A percentile compares a stretch with the other conserved stretches of the same genome.
phyloP scores from a whole-genome alignment of 345 rosid species.

The Raphanus raphanistrum region DNA sequence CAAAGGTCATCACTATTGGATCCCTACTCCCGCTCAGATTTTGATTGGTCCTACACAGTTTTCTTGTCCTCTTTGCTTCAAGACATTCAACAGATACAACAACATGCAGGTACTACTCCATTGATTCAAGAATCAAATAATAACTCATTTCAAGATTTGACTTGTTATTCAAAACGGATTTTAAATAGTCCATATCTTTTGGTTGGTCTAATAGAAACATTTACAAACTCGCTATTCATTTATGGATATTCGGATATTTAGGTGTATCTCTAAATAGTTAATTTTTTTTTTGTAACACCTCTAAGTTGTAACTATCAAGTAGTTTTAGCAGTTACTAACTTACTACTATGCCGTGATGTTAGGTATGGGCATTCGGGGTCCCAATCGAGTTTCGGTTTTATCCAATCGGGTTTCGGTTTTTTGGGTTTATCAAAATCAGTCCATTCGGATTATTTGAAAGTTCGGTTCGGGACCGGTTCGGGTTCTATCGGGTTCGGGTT shows the following conservation, averaged over 20 bases:
- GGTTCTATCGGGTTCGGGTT: no score
- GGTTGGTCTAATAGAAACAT: background rate
- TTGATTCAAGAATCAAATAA: background rate
- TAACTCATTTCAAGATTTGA: background rate
- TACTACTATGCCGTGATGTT: no score
- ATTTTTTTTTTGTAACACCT: no score
- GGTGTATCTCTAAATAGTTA: background rate
- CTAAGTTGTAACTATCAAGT: background rate
- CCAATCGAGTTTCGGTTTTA: no score
- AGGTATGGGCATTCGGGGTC: no score
- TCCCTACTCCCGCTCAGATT: slow-evolving; percentile 96
- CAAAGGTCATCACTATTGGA: slow-evolving; percentile 83
- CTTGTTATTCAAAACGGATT: slow-evolving; percentile 4
- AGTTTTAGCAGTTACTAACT: slow-evolving; percentile 17
- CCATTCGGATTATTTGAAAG: no score
- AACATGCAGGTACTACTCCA: slow-evolving; percentile 83
- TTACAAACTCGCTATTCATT: slow-evolving; percentile 2
- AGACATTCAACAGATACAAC: slow-evolving; percentile 99
- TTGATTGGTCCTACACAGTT: slow-evolving; percentile 97
- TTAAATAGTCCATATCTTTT: background rate
- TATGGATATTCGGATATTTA: slow-evolving; percentile 23
- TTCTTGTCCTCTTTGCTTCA: slow-evolving; percentile 97
- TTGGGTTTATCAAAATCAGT: no score
- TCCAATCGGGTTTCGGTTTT: no score
- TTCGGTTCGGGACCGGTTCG: no score